Evolutionary conservation across 345 rosid species (phyloP).

Genomic region (Euclidium syriacum): DNA sequence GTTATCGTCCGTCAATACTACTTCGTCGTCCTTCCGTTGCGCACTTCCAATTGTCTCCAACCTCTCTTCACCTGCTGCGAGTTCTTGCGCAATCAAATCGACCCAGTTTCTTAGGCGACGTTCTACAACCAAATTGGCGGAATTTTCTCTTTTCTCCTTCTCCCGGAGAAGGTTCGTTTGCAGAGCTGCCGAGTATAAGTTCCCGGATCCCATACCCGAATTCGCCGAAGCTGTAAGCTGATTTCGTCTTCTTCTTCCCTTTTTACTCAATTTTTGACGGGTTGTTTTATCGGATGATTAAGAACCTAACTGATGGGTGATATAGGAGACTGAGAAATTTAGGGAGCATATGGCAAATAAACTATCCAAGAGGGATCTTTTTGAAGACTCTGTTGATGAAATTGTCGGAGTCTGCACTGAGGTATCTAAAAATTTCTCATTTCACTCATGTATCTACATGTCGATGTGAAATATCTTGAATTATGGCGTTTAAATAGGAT

Average conservation of each 20-base stretch:
- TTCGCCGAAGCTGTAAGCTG: conserved; percentile 70
- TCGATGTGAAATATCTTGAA: background rate
- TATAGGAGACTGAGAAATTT: conserved; percentile 83
- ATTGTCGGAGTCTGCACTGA: conserved; percentile 74
- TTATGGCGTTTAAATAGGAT: background rate
- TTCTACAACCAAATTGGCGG: conserved; percentile 13
- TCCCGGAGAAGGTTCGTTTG: conserved; percentile 36
- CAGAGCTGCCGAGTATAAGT: conserved; percentile 69
- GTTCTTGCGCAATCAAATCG: background rate
- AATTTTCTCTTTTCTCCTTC: background rate
- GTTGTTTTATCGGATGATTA: background rate
- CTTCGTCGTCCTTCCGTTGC: conserved; percentile 21
- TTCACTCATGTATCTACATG: background rate
- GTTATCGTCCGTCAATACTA: conserved; percentile 6
- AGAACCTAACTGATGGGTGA: background rate
- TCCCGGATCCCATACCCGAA: conserved; percentile 89
- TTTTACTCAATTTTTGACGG: background rate
- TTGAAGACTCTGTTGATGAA: conserved; percentile 62
- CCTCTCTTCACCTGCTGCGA: conserved; percentile 16
- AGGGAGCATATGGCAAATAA: conserved; percentile 49
- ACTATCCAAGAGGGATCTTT: conserved; percentile 63
- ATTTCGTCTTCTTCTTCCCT: background rate
- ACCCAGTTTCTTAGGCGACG: conserved; percentile 13
- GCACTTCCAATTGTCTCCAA: conserved; percentile 7
- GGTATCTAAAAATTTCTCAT: conserved; percentile 34